These are phyloP conservation scores for Chrysoporthe deuterocubensis DNA, from an alignment of 2,329 filamentous ascomycete genomes.

Conservation along the genomic window DNA sequence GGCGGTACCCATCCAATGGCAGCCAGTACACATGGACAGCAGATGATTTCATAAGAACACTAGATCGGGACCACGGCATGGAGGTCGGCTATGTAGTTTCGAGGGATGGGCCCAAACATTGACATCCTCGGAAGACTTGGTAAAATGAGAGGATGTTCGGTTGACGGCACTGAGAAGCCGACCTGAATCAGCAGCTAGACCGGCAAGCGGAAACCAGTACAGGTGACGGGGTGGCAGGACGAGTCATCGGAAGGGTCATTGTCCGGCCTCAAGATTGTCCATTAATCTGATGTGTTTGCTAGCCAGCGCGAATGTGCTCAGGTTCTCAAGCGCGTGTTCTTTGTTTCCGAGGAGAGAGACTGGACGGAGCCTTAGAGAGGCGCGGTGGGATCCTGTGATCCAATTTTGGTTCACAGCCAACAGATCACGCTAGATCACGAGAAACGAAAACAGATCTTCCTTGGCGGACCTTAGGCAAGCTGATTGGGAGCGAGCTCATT, in stretches of 20 bases:
- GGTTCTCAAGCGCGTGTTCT: neutral
- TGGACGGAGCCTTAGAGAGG: slow-evolving; percentile 18
- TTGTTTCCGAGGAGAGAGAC: slow-evolving; percentile 16
- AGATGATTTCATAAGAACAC: slow-evolving; percentile 1
- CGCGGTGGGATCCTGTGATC: neutral
- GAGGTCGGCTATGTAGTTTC: slow-evolving; percentile 9
- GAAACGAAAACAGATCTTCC: slow-evolving; percentile 16
- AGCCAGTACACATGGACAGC: neutral
- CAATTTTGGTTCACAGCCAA: slow-evolving; percentile 11
- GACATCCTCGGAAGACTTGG: slow-evolving; percentile 15
- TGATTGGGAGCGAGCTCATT: neutral
- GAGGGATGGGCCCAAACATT: slow-evolving; percentile 17
- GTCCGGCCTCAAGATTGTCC: slow-evolving; percentile 7
- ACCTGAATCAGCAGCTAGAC: neutral
- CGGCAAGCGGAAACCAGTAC: too few relatives aligned
- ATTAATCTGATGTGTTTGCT: neutral
- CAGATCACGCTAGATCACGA: slow-evolving; percentile 2
- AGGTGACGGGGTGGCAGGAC: neutral
- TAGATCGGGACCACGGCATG: slow-evolving; percentile 12
- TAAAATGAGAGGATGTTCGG: slow-evolving; percentile 17
- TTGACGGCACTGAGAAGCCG: slow-evolving; percentile 5
- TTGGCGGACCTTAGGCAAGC: neutral
- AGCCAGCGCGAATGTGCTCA: slow-evolving; percentile 13
- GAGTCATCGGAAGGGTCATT: slow-evolving; percentile 9
- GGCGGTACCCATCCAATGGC: too few relatives aligned